Percentiles rank a stretch among this genome's conserved stretches.
Evolutionary conservation across 2,329 filamentous ascomycete species (phyloP).

Genomic region (Chaetoscypha palmicola): DNA sequence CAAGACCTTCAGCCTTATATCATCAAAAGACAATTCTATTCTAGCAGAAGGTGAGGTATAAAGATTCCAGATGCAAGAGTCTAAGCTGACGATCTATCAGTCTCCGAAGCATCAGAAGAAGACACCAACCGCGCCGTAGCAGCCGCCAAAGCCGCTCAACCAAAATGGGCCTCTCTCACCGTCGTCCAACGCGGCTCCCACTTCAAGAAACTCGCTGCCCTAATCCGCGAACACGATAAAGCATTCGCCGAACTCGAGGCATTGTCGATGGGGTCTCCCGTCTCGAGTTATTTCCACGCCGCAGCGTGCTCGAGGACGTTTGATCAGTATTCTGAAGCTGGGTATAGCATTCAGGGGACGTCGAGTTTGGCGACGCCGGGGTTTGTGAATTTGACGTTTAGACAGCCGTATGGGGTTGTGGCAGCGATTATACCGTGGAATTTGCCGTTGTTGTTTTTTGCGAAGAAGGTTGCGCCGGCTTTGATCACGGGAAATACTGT

Average conservation of each 20-base stretch:
- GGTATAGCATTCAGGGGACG: constrained; percentile 32
- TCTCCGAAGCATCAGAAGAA: constrained; percentile 38
- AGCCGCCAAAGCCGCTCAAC: constrained; percentile 38
- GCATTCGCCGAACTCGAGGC: constrained; percentile 42
- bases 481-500: constrained; percentile 52
- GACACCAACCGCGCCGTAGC: constrained; percentile 39
- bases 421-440: constrained; percentile 74
- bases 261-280: constrained; percentile 32
- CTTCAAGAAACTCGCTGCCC: constrained; percentile 39
- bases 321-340: constrained; percentile 27
- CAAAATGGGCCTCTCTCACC: constrained; percentile 38
- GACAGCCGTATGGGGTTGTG: constrained; percentile 68
- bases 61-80: too few species aligned
- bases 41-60: constrained; percentile 30
- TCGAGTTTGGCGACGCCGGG: constrained; percentile 34
- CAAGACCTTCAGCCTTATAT: constrained; percentile 39
- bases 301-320: constrained; percentile 21
- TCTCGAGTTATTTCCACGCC: constrained; percentile 27
- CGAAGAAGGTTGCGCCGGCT: constrained; percentile 67
- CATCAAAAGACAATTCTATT: constrained; percentile 36
- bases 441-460: constrained; percentile 66
- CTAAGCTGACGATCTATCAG: too few species aligned
- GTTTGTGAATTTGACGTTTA: constrained; percentile 68
- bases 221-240: constrained; percentile 35
- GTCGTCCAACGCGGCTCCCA: constrained; percentile 35